These are phyloP conservation scores for Aureobasidium lini DNA, from an alignment of 2,329 filamentous ascomycete species.

Conservation along the genomic window DNA sequence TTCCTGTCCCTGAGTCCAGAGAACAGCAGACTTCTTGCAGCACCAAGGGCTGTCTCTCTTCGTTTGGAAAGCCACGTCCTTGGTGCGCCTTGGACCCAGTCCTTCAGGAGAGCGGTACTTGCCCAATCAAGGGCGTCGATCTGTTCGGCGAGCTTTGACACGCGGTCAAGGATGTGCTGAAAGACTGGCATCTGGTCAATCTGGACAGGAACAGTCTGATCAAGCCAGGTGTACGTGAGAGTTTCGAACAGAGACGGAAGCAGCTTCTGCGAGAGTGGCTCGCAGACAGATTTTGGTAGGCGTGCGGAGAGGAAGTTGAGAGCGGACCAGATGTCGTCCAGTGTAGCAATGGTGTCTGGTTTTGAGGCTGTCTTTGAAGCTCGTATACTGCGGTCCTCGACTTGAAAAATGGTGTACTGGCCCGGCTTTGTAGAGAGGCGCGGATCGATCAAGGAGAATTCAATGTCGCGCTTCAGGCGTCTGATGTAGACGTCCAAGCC, in stretches of 20 bases:
- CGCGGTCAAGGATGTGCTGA: slow-evolving; percentile 58
- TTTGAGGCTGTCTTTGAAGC: slow-evolving; percentile 3
- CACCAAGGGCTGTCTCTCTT: slow-evolving; percentile 69
- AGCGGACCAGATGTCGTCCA: slow-evolving; percentile 37
- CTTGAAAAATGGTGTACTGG: slow-evolving; percentile 16
- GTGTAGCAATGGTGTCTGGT: slow-evolving; percentile 24
- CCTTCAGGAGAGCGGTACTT: slow-evolving; percentile 51
- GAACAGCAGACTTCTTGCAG: slow-evolving; percentile 61
- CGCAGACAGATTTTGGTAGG: slow-evolving; percentile 42
- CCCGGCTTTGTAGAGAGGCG: slow-evolving; percentile 20
- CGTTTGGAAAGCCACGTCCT: slow-evolving; percentile 80
- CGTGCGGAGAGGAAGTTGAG: slow-evolving; percentile 44
- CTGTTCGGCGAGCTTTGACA: slow-evolving; percentile 55
- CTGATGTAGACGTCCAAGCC: slow-evolving; percentile 16
- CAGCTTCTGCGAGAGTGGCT: slow-evolving; percentile 59
- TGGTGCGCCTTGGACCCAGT: slow-evolving; percentile 76
- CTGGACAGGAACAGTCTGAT: slow-evolving; percentile 66
- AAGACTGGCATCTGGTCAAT: slow-evolving; percentile 65
- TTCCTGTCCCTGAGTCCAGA: slow-evolving; percentile 59
- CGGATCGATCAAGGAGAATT: slow-evolving; percentile 23
- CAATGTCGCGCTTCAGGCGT: slow-evolving; percentile 23
- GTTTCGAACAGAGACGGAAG: slow-evolving; percentile 61
- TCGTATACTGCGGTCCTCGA: slow-evolving; percentile 24
- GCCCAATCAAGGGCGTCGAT: slow-evolving; percentile 59
- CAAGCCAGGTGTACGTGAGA: slow-evolving; percentile 67